These are phyloP conservation scores for Fusarium penzigii DNA, from an alignment of 2,329 filamentous ascomycete species.

Conservation along the genomic window DNA sequence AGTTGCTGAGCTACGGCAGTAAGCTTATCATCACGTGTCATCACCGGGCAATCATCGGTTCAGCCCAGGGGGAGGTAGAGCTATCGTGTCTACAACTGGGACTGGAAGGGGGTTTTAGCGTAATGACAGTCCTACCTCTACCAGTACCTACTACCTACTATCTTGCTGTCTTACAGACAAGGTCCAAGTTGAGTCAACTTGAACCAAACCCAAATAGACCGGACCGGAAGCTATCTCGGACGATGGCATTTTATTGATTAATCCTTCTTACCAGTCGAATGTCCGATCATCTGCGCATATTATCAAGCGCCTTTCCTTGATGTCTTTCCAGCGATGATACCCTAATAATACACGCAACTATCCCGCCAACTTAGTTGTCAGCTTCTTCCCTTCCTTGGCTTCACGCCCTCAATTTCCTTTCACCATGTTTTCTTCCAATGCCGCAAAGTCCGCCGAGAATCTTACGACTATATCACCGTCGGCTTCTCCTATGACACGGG, in stretches of 20 bases:
- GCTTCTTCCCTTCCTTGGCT: slow-evolving; percentile 24
- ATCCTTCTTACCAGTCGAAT: slow-evolving; percentile 17
- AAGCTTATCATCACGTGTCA: slow-evolving; percentile 19
- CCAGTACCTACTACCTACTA: too few species aligned
- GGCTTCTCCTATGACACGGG: slow-evolving; percentile 44
- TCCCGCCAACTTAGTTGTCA: slow-evolving; percentile 39
- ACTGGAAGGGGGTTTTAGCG: not conserved
- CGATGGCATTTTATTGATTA: slow-evolving; percentile 25
- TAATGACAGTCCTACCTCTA: not conserved
- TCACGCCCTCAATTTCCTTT: slow-evolving; percentile 16
- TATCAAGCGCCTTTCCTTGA: slow-evolving; percentile 14
- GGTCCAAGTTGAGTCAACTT: too few species aligned
- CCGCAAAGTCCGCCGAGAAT: slow-evolving; percentile 67
- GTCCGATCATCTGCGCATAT: slow-evolving; percentile 9
- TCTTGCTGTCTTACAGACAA: too few species aligned
- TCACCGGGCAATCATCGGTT: slow-evolving; percentile 10
- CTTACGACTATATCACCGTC: slow-evolving; percentile 49
- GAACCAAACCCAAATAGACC: not conserved
- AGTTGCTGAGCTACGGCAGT: not conserved
- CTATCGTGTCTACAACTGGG: slow-evolving; percentile 19
- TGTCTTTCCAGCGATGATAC: slow-evolving; percentile 48
- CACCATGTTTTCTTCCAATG: slow-evolving; percentile 60
- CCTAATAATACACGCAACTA: slow-evolving; percentile 41
- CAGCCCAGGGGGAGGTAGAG: slow-evolving; percentile 13
- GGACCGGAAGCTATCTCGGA: not conserved